A percentile compares a stretch with the other conserved stretches of the same genome.
These are phyloP conservation scores for Trypanosoma vivax DNA, from an alignment of 208 protist species.

Conservation along the genomic window DNA sequence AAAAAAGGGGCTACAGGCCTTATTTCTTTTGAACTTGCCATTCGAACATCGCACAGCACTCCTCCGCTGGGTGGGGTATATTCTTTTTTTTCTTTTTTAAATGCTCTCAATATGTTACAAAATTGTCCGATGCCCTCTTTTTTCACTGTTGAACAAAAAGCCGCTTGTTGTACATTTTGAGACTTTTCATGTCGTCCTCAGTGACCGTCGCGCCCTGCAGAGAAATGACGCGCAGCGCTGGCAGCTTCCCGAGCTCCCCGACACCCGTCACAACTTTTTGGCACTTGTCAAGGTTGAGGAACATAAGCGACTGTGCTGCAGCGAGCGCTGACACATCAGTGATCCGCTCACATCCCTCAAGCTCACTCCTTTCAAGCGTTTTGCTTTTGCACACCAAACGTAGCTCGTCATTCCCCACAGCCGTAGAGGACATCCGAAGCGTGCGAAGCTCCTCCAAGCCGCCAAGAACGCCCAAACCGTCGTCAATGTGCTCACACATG, in stretches of 20 bases:
- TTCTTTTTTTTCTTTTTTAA: too few species aligned
- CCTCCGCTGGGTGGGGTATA: too few species aligned
- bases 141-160: neutral
- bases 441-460: neutral
- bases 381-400: neutral
- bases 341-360: neutral
- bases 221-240: neutral
- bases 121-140: too few species aligned
- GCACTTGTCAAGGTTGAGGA: neutral
- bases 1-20: too few species aligned
- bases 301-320: neutral
- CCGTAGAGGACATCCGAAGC: neutral
- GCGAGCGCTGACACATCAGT: neutral
- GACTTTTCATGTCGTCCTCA: neutral
- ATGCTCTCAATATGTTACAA: too few species aligned
- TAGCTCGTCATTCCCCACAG: neutral
- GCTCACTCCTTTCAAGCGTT: neutral
- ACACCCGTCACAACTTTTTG: neutral
- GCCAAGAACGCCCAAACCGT: neutral
- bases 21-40: too few species aligned
- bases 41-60: too few species aligned
- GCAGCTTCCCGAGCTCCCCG: neutral
- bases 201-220: neutral
- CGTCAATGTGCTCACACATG: neutral
- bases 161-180: neutral